Base-by-base conservation (phyloP, 208 protist genomes). In the Wallacemonas rigidus region DNA sequence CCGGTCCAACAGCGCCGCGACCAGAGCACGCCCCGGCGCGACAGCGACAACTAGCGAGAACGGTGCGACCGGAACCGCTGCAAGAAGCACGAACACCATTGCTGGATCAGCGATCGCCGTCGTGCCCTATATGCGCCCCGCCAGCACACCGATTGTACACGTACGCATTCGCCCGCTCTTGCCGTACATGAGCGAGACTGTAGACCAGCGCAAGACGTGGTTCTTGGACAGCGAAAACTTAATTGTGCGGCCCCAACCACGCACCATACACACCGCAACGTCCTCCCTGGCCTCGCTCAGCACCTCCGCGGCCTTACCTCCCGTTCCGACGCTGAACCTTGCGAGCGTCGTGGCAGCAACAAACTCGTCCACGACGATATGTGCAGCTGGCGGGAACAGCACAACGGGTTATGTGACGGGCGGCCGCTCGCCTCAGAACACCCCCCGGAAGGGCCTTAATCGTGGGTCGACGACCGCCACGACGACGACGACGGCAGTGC, bases 221-320 rank as follows among this genome's bases (percentile, higher is more conserved):
- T 87, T 84, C 47, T 76, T 96, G 11, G 86, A 96, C 57, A 81
- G 93, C 50, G 77, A 94, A 72, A 94, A 94, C 58, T 65, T 96
- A 39, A 78, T 96, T 63, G 87, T 96, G 60, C 74, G 76, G 14
- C 39, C 45, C 15, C 41, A 69, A 40, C 43, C 55, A 35, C 4
- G 50, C 14, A 45, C 8, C n/a, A 8, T 48, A 39, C 47, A 44
- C 43, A 48, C 26, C n/a, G 63, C 44, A 41, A 62, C 67, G 12
- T 63, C 54, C 12, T 26, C 47, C 54, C 35, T 35, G 1, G 8
- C 26, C 48, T 47, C 62, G 17, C 47, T 63, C 11, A 41, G 45
- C 17, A 67, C 63, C 17, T 36, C 73, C 17, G 69, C 11, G 48
- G 71, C 53, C 26, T 79, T 50, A 43, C 57, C 61, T n/a, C 68